A percentile compares a stretch with the other conserved stretches of the same genome.
Conservation (phyloP, 306 rosid species). For the Vigna nakashimae region DNA sequence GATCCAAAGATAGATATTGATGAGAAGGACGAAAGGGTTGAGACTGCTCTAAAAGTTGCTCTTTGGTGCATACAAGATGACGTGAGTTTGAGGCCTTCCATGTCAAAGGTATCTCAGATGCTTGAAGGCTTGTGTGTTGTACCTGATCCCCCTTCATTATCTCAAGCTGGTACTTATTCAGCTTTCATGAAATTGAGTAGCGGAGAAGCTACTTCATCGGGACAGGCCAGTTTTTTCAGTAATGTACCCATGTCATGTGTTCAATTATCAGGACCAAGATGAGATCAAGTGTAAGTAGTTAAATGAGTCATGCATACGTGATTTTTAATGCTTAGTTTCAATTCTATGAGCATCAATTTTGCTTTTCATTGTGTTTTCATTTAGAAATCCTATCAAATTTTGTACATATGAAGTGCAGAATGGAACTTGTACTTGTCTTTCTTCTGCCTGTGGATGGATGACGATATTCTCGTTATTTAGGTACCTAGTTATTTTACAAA, state of each 20-base stretch:
- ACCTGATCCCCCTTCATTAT: conserved; percentile 67
- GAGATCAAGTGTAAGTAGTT: conserved; percentile 15
- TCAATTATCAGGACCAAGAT: conserved; percentile 89
- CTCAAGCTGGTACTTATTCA: conserved; percentile 57
- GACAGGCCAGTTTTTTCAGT: conserved; percentile 68
- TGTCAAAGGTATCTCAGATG: conserved; percentile 90
- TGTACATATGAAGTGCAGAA: neutral
- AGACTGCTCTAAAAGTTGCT: conserved; percentile 64
- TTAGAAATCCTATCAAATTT: neutral
- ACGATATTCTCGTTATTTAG: neutral
- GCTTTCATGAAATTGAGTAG: conserved; percentile 62
- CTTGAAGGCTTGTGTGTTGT: conserved; percentile 77
- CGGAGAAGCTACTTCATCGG: conserved; percentile 73
- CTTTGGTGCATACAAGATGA: conserved; percentile 94
- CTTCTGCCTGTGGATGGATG: neutral
- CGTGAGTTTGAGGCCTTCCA: conserved; percentile 72
- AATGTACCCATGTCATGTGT: conserved; percentile 73
- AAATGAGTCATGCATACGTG: neutral
- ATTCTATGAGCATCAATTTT: conserved; percentile 6
- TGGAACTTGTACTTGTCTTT: neutral
- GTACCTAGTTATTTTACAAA: too few relatives aligned
- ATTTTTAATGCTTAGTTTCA: conserved; percentile 6
- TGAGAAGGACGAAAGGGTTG: conserved; percentile 60
- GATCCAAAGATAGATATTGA: conserved; percentile 61
- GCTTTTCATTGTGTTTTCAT: conserved; percentile 1